Evolutionary conservation across 768 basidiomycete species (phyloP).

Genomic region (Lenzites betulinus): DNA sequence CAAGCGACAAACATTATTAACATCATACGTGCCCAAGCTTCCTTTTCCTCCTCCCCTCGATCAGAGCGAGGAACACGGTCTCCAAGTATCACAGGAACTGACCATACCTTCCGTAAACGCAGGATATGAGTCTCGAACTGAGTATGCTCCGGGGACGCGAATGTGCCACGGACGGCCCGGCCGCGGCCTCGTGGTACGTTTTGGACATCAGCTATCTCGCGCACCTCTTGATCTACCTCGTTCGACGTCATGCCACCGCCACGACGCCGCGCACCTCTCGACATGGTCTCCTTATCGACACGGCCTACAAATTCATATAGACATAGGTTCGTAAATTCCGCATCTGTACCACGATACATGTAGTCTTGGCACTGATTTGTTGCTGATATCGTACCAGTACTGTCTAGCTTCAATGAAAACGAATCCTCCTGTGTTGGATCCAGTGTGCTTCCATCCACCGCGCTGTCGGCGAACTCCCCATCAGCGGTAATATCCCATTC

Average conservation of each 20-base stretch:
- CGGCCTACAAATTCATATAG: not conserved
- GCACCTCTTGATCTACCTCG: too few species aligned
- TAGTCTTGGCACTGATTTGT: not conserved
- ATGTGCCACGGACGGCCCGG: not conserved
- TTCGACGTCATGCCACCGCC: too few species aligned
- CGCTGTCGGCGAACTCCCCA: too few species aligned
- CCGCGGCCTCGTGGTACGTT: too few species aligned
- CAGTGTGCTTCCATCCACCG: too few species aligned
- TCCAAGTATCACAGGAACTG: constrained; percentile 13
- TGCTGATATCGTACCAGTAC: not conserved
- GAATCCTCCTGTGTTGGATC: too few species aligned
- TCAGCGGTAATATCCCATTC: too few species aligned
- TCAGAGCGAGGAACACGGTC: constrained; percentile 1
- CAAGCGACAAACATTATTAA: not conserved
- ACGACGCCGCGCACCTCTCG: too few species aligned
- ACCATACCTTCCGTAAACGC: not conserved
- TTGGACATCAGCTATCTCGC: too few species aligned
- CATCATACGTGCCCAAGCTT: not conserved
- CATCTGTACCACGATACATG: not conserved
- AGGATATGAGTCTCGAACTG: constrained; percentile 2
- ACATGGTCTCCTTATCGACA: not conserved
- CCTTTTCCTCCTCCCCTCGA: not conserved
- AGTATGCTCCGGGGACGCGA: not conserved
- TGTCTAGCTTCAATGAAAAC: not conserved
- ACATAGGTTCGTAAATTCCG: not conserved